These are phyloP conservation scores for Bassia scoparia DNA, from an alignment of 148 eudicot species.

Conservation along the genomic window DNA sequence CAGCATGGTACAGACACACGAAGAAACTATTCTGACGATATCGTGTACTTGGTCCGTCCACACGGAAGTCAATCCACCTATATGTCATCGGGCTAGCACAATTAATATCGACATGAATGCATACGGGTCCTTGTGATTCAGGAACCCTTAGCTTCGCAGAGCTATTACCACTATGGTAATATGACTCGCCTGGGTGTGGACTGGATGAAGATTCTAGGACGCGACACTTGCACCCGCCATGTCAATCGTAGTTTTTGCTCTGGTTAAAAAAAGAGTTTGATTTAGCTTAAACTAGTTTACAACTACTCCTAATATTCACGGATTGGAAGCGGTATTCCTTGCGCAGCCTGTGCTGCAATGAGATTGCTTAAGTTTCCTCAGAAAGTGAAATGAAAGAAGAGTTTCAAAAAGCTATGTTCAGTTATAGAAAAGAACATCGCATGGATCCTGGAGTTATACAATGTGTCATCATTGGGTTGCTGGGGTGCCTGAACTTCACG, in stretches of 20 bases:
- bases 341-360: slow-evolving; percentile 61
- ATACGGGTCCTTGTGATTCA: slow-evolving; percentile 53
- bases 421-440: slow-evolving; percentile 42
- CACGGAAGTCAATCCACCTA: slow-evolving; percentile 23
- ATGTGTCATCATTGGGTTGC: slow-evolving; percentile 75
- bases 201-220: slow-evolving; percentile 40
- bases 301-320: slow-evolving; percentile 43
- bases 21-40: slow-evolving; percentile 46
- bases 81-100: slow-evolving; percentile 37
- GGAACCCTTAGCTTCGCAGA: slow-evolving; percentile 51
- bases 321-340: slow-evolving; percentile 28
- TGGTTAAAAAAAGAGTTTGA: slow-evolving; percentile 47
- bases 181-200: slow-evolving; percentile 60
- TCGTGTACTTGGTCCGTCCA: slow-evolving; percentile 39
- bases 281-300: slow-evolving; percentile 50
- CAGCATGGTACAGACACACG: slow-evolving; percentile 58
- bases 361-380: slow-evolving; percentile 75
- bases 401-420: slow-evolving; percentile 44
- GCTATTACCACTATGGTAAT: slow-evolving; percentile 50
- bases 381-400: slow-evolving; percentile 53
- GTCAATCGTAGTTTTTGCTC: slow-evolving; percentile 56
- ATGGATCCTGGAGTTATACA: slow-evolving; percentile 70
- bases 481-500: slow-evolving; percentile 74
- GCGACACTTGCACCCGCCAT: slow-evolving; percentile 37
- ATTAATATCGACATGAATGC: slow-evolving; percentile 51